Conservation (phyloP, 768 basidiomycete genomes). For the Hericium erinaceus region DNA sequence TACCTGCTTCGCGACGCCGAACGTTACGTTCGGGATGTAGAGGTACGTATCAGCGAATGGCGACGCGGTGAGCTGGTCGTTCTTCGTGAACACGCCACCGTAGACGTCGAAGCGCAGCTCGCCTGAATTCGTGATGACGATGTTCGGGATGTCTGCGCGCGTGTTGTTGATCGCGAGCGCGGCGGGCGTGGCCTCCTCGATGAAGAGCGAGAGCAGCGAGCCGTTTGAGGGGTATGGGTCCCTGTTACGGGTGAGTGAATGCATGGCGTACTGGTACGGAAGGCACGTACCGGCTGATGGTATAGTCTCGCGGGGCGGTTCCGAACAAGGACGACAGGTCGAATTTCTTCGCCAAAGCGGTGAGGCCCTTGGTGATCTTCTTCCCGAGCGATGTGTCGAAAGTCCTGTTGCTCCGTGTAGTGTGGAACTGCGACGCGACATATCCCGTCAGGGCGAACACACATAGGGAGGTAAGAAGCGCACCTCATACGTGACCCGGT, state of each 20-base stretch:
- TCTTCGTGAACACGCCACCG: conserved; percentile 63
- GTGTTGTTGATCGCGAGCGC: conserved; percentile 56
- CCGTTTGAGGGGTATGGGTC: conserved; percentile 52
- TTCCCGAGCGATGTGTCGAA: conserved; percentile 57
- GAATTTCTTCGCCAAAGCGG: conserved; percentile 43
- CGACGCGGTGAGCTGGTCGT: conserved; percentile 69
- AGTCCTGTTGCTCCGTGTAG: conserved; percentile 33
- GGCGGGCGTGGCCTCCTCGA: conserved; percentile 42
- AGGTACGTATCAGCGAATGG: conserved; percentile 61
- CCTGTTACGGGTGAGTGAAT: conserved; percentile 22
- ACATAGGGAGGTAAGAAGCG: background rate
- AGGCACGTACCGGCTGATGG: conserved; percentile 39
- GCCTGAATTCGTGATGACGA: conserved; percentile 59
- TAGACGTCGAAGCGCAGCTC: conserved; percentile 60
- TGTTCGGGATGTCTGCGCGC: conserved; percentile 46
- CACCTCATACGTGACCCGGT: conserved; percentile 68
- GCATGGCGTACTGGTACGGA: background rate
- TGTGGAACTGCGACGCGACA: conserved; percentile 47
- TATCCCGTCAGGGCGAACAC: too few species aligned
- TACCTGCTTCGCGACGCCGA: conserved; percentile 42
- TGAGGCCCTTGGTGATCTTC: conserved; percentile 46
- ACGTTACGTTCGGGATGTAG: conserved; percentile 47
- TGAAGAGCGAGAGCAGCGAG: conserved; percentile 52
- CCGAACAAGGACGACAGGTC: conserved; percentile 60
- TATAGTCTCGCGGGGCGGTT: conserved; percentile 69